Percentiles rank a stretch among this genome's conserved stretches.
Conservation (phyloP, 352 stramenopile genomes). For the Globisporangium solare region DNA sequence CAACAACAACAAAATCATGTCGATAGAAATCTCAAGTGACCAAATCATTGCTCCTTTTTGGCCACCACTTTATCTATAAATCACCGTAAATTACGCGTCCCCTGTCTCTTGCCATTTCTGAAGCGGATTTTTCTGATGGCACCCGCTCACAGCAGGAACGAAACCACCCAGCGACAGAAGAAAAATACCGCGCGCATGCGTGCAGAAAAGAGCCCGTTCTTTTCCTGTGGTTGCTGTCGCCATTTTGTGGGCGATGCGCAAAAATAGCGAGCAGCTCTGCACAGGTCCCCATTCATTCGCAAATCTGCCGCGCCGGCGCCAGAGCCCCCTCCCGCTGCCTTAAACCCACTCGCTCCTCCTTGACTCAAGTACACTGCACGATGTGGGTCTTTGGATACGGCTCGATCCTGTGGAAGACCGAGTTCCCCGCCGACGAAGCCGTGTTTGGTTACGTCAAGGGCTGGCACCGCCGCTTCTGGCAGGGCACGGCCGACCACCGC, state of each 20-base stretch:
- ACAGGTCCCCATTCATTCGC: not conserved
- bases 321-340: slow-evolving; percentile 4
- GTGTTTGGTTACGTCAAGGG: slow-evolving; percentile 60
- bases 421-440: slow-evolving; percentile 25
- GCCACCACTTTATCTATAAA: too few species aligned
- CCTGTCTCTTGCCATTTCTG: not conserved
- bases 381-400: slow-evolving; percentile 84
- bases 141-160: not conserved
- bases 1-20: too few species aligned
- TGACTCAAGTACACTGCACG: slow-evolving; percentile 3
- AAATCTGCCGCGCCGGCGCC: slow-evolving; percentile 18
- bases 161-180: not conserved
- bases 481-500: slow-evolving; percentile 85
- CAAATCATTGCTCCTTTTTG: too few species aligned
- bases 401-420: slow-evolving; percentile 30
- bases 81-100: too few species aligned
- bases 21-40: too few species aligned
- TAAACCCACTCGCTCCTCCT: not conserved
- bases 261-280: not conserved
- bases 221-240: not conserved
- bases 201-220: not conserved
- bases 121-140: not conserved
- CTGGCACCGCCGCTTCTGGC: slow-evolving; percentile 87
- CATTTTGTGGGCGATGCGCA: not conserved
- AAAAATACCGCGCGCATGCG: too few species aligned